These are phyloP conservation scores for Penicillium expansum DNA, from an alignment of 2,329 filamentous ascomycete genomes.

Conservation along the genomic window DNA sequence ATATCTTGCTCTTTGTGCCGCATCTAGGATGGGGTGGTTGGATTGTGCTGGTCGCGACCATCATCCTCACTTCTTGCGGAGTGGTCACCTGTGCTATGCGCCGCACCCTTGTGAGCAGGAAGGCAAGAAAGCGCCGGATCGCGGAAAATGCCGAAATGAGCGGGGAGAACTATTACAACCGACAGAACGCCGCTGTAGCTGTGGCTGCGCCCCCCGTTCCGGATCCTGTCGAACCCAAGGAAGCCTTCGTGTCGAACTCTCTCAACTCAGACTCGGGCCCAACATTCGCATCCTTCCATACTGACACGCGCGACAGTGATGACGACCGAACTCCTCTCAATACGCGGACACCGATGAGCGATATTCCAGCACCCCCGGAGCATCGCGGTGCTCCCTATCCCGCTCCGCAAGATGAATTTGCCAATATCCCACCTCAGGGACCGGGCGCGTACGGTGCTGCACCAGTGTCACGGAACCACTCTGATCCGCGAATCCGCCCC, in stretches of 20 bases:
- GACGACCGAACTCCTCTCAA: constrained; percentile 45
- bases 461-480: constrained; percentile 41
- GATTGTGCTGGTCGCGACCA: constrained; percentile 83
- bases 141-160: constrained; percentile 97
- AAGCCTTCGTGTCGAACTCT: constrained; percentile 57
- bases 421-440: constrained; percentile 39
- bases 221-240: constrained; percentile 49
- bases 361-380: constrained; percentile 26
- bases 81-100: constrained; percentile 94
- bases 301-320: constrained; percentile 34
- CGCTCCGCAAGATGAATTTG: constrained; percentile 38
- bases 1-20: constrained; percentile 90
- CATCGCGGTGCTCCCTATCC: constrained; percentile 34
- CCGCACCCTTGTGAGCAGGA: constrained; percentile 82
- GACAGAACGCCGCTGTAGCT: constrained; percentile 45
- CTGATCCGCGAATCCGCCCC: constrained; percentile 45
- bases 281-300: constrained; percentile 48
- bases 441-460: constrained; percentile 29
- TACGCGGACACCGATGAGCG: constrained; percentile 30
- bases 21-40: constrained; percentile 93
- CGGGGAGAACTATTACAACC: constrained; percentile 84
- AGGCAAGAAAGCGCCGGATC: constrained; percentile 88
- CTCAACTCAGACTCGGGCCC: constrained; percentile 52
- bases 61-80: constrained; percentile 75
- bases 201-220: constrained; percentile 25